A percentile compares a stretch with the other conserved stretches of the same genome.
Evolutionary conservation across 2,329 filamentous ascomycete genomes (phyloP).

Genomic region (Chaetomium sp.): DNA sequence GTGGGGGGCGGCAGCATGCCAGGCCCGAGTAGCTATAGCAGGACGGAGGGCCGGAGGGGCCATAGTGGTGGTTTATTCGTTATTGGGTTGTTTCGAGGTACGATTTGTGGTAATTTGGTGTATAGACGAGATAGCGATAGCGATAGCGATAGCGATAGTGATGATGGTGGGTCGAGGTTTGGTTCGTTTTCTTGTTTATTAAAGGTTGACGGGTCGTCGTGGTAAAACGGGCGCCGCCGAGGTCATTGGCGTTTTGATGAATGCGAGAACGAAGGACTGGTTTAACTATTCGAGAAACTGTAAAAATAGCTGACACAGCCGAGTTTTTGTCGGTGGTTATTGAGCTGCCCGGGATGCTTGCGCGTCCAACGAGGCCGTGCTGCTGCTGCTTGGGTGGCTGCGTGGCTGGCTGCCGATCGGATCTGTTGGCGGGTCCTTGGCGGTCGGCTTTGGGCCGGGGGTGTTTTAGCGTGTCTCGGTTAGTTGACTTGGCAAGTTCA

Average conservation of each 20-base stretch:
- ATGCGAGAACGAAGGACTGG: not conserved
- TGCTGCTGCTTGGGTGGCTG: not conserved
- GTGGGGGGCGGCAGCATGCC: slow-evolving; percentile 29
- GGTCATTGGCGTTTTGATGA: not conserved
- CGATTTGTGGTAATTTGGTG: not conserved
- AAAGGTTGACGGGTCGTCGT: not conserved
- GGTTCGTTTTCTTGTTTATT: not conserved
- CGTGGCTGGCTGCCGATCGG: not conserved
- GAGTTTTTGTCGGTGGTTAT: slow-evolving; percentile 1
- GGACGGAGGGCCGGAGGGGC: slow-evolving; percentile 17
- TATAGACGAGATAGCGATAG: not conserved
- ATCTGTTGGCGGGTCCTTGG: slow-evolving; percentile 6
- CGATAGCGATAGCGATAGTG: not conserved
- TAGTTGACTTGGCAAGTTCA: slow-evolving; percentile 13
- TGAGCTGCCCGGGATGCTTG: slow-evolving; percentile 17
- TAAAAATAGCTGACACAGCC: not conserved
- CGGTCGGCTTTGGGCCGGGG: slow-evolving; percentile 17
- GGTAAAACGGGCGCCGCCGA: not conserved
- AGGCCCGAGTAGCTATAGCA: not conserved
- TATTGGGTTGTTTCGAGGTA: not conserved
- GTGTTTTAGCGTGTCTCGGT: slow-evolving; percentile 21
- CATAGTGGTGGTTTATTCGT: slow-evolving; percentile 7
- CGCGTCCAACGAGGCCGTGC: slow-evolving; percentile 18
- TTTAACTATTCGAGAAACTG: not conserved
- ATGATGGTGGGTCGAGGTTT: not conserved